These are phyloP conservation scores for Sambucus nigra DNA, from an alignment of 129 eudicot genomes.

Conservation along the genomic window DNA sequence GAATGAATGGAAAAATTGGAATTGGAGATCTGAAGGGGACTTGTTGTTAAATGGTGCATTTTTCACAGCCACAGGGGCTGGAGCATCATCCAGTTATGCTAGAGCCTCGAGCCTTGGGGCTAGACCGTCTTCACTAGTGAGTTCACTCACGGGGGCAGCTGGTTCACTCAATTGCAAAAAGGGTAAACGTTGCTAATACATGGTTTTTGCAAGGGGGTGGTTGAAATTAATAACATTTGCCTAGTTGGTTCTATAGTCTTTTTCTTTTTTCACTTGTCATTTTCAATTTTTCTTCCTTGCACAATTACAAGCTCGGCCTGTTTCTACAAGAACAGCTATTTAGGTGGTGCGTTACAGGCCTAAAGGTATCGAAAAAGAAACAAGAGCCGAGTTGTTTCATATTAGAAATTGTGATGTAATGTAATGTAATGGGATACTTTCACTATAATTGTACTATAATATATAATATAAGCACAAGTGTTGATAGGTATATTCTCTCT, in stretches of 20 bases:
- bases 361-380: neutral
- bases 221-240: neutral
- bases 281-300: neutral
- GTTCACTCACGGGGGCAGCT: conserved; percentile 52
- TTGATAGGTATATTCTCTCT: neutral
- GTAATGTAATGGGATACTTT: neutral
- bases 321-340: neutral
- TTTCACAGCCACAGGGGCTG: conserved; percentile 60
- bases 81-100: conserved; percentile 69
- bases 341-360: neutral
- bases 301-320: conserved; percentile 5
- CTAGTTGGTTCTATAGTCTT: neutral
- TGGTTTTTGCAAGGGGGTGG: neutral
- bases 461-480: neutral
- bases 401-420: neutral
- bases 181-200: conserved; percentile 50
- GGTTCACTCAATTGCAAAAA: conserved; percentile 60
- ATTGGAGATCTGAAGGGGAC: conserved; percentile 88
- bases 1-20: conserved; percentile 67
- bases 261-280: neutral
- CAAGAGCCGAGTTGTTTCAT: neutral
- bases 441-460: neutral
- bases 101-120: conserved; percentile 86
- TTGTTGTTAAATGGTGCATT: conserved; percentile 79
- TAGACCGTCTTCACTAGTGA: conserved; percentile 60